phyloP scores from a whole-genome alignment of 441 rosid species.

The Brassica hybrid region DNA sequence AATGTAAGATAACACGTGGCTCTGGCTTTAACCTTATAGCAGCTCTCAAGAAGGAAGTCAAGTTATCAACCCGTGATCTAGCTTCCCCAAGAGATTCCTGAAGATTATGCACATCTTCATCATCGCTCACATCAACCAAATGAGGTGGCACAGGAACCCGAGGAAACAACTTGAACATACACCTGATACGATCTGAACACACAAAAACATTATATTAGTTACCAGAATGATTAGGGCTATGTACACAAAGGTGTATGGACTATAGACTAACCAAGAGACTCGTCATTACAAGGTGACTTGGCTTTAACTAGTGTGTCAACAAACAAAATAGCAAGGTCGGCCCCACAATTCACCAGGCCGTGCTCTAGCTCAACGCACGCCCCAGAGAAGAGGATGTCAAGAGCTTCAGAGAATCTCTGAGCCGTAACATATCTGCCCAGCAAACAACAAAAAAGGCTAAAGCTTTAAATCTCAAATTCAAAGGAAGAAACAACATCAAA shows the following conservation, averaged over 20 bases:
- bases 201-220: conserved; percentile 39
- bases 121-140: conserved; percentile 58
- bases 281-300: conserved; percentile 67
- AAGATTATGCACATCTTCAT: conserved; percentile 74
- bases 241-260: conserved; percentile 25
- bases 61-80: conserved; percentile 76
- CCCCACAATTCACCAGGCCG: conserved; percentile 88
- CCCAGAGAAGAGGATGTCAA: conserved; percentile 81
- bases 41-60: conserved; percentile 84
- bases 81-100: conserved; percentile 87
- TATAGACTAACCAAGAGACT: conserved; percentile 65
- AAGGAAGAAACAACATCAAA: background rate
- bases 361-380: conserved; percentile 79
- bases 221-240: background rate
- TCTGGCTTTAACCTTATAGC: conserved; percentile 71
- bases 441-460: conserved; percentile 2
- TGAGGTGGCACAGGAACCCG: conserved; percentile 75
- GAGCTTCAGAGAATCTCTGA: conserved; percentile 84
- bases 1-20: conserved; percentile 9
- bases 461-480: conserved; percentile 17
- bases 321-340: conserved; percentile 78
- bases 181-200: conserved; percentile 75
- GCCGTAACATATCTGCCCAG: conserved; percentile 67
- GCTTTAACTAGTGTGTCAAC: conserved; percentile 85
- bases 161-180: conserved; percentile 81